Percentiles rank a stretch among this genome's conserved stretches.
Conservation (phyloP, 139 green algal genomes). For the Nannochloris sp. region DNA sequence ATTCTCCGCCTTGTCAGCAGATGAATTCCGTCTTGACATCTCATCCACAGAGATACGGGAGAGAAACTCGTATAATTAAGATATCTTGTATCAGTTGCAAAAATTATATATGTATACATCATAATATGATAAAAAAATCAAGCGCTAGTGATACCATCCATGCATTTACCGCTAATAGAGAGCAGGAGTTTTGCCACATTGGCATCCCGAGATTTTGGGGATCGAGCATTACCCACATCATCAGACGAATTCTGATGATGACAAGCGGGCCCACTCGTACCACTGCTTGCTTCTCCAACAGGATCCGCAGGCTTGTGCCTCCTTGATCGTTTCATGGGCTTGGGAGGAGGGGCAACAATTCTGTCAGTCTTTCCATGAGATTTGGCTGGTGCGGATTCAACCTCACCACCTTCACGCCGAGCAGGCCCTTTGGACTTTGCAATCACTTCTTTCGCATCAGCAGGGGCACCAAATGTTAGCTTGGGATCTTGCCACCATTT, state of each 20-base stretch:
- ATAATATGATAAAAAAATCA: constrained; percentile 5
- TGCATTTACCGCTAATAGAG: constrained; percentile 11
- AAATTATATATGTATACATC: not conserved
- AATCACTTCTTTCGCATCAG: constrained; percentile 4
- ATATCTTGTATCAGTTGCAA: not conserved
- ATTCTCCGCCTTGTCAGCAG: constrained; percentile 51
- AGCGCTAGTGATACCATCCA: constrained; percentile 4
- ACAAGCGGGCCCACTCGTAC: constrained; percentile 21
- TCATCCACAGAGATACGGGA: constrained; percentile 61
- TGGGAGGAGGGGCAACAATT: constrained; percentile 1
- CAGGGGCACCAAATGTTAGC: constrained; percentile 18
- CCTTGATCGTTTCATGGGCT: not conserved
- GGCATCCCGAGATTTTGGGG: constrained; percentile 3
- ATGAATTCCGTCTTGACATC: constrained; percentile 55
- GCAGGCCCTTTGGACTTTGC: not conserved
- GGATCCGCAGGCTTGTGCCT: constrained; percentile 19
- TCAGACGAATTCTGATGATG: not conserved
- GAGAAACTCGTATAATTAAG: too few species aligned
- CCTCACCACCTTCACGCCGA: constrained; percentile 9
- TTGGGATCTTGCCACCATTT: constrained; percentile 25
- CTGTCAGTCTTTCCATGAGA: not conserved
- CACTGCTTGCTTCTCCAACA: constrained; percentile 24
- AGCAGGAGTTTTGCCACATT: constrained; percentile 23
- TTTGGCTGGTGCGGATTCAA: constrained; percentile 16
- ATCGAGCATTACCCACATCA: not conserved